Base-by-base conservation (phyloP, 257 asterid species). In the Nicotiana sylvestris region DNA sequence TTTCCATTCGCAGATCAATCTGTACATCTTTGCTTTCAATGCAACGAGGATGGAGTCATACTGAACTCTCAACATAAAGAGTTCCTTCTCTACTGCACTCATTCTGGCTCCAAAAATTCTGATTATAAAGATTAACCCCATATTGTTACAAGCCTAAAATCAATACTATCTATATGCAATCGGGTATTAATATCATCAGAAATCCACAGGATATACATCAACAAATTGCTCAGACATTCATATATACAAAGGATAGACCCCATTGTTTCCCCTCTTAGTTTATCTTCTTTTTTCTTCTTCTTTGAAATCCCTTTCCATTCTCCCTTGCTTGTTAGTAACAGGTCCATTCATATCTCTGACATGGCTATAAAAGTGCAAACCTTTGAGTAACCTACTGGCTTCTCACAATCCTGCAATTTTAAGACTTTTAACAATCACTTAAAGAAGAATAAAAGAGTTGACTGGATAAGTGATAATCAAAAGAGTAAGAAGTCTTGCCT, bases 391-490 rank as follows among this genome's bases (percentile, higher is more conserved):
- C 21, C 39, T 83, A 86, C 15, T 46, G 85, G 51, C 80, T 46
- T 82, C 90, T 89, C 29, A 74, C 43, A 61, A 81, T 33, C 88
- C 93, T 90, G 90, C 83, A 81, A 27, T 55, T 65, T 76, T 13
- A 33, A 86, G 79, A 35, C 32, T 76, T 60, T 21, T n/a, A 37
- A 64, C 5, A 16, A 74, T 77, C 53, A 53, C 29, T 30, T 70
- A 25, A 58, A 62, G 64, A 51, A 79, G 29, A 37, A 10, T 39
- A 49, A 79, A 61, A 4, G 37, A 62, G n/a, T 53, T 46, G 21
- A 51, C 68, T 17, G 9, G 6, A 55, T 9, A 30, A 27, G 33
- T 43, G 49, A 64, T 64, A 5, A 30, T 6, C 35, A 55, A n/a
- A 21, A 56, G 13, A 9, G 32, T 56, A 4, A 9, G 55, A 65